Evolutionary conservation across 1,139 yeast species (phyloP).

Genomic region (Yamadazyma conglobata): DNA sequence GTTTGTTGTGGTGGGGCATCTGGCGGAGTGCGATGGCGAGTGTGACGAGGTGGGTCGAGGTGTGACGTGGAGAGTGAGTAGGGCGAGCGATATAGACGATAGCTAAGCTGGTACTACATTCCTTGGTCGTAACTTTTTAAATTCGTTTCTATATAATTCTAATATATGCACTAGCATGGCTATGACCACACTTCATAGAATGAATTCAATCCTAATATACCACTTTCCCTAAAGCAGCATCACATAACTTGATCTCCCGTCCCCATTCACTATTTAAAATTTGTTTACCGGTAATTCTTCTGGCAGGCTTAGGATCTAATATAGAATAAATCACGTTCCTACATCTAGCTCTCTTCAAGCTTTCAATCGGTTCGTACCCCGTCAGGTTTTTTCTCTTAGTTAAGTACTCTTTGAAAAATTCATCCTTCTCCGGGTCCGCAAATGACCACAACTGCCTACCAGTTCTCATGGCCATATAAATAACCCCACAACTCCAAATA

Average conservation of each 20-base stretch:
- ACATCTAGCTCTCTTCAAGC: slow-evolving; percentile 77
- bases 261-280: slow-evolving; percentile 95
- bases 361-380: slow-evolving; percentile 91
- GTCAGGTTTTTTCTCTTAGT: slow-evolving; percentile 71
- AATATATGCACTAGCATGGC: too few species aligned
- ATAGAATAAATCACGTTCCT: slow-evolving; percentile 90
- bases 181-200: too few species aligned
- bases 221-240: slow-evolving; percentile 47
- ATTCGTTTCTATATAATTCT: too few species aligned
- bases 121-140: too few species aligned
- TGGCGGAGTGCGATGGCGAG: slow-evolving; percentile 1
- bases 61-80: neutral
- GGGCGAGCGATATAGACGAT: too few species aligned
- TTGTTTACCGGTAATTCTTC: slow-evolving; percentile 87
- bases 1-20: neutral
- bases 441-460: slow-evolving; percentile 92
- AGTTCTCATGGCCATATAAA: slow-evolving; percentile 97
- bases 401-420: slow-evolving; percentile 70
- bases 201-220: too few species aligned
- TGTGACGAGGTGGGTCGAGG: neutral
- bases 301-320: slow-evolving; percentile 81
- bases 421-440: slow-evolving; percentile 75
- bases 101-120: too few species aligned
- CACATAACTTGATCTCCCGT: slow-evolving; percentile 76
- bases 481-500: slow-evolving; percentile 95